Conservation (phyloP, 371 early-diverging fungal genomes). For the Lichtheimia hyalospora region DNA sequence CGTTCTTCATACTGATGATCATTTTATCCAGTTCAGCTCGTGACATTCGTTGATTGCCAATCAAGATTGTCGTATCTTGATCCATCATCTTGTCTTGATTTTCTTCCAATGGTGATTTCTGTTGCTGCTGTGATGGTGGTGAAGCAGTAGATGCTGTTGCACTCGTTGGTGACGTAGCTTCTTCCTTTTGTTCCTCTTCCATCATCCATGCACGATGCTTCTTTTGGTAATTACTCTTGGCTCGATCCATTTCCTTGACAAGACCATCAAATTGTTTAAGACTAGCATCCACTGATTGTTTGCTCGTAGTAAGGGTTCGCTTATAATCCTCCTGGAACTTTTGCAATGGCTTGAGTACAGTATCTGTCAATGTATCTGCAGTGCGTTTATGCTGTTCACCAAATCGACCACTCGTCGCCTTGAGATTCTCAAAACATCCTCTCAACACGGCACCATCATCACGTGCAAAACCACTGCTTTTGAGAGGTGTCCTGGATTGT, state of each 20-base stretch:
- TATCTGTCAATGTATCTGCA: conserved; percentile 53
- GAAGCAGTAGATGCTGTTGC: conserved; percentile 1
- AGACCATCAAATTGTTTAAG: conserved; percentile 57
- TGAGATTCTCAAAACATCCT: conserved; percentile 63
- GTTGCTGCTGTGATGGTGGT: conserved; percentile 1
- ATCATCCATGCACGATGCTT: conserved; percentile 54
- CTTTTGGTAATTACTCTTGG: conserved; percentile 42
- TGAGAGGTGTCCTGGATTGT: conserved; percentile 38
- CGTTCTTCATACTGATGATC: conserved; percentile 52
- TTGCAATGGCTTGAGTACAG: conserved; percentile 63
- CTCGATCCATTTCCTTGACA: conserved; percentile 50
- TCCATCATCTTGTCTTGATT: background rate
- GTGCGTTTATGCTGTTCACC: conserved; percentile 59
- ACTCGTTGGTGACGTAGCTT: conserved; percentile 2
- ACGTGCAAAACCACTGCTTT: conserved; percentile 61
- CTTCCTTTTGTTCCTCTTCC: conserved; percentile 33
- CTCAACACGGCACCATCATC: conserved; percentile 77
- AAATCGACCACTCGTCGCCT: conserved; percentile 55
- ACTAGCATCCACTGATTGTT: conserved; percentile 59
- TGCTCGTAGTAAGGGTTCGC: conserved; percentile 53
- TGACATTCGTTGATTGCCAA: conserved; percentile 35
- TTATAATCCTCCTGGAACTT: conserved; percentile 61
- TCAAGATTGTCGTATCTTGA: conserved; percentile 11
- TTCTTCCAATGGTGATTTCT: background rate
- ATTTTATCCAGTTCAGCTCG: conserved; percentile 31